Evolutionary conservation across 2,329 filamentous ascomycete genomes (phyloP), one percentile per base, ranked within the genome.

Genomic region (Raffaelea ambrosiae): DNA sequence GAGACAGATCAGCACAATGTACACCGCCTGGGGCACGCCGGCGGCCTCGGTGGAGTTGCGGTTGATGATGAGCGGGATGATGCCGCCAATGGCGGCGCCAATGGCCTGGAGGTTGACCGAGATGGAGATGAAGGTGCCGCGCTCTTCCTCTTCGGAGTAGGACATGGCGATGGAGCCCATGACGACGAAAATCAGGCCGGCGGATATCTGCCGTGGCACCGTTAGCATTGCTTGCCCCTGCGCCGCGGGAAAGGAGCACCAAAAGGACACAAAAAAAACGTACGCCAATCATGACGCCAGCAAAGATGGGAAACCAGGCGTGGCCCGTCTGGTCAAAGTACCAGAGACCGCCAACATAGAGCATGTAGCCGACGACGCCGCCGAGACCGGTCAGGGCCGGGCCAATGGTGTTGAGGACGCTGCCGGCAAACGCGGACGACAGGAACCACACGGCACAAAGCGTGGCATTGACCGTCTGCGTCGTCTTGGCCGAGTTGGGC

Each of bases 131-230:
- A 56, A 64, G 11, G 48, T 50, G 1, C 61, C 61, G 44, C 59
- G 58, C 20, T 64, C 59, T 11, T 55, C 49, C 44, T 64, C 62
- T 38, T 64, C 62, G 3, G 62, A 55, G 40, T 64, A 64, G 1
- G 61, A 57, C 21, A 56, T 58, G 14, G 58, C 54, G 43, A 64
- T 60, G 26, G 61, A 64, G 2, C 61, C 61, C 22, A 56, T 58
- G 1, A 57, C 59, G 19, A 63, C 55, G 50, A 62, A 63, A 11
- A 63, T 53, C 36, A 61, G 51, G 11, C 61, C 58, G 2, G 60
- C 57, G 9, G 53, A 55, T 22, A 63, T 55, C n/a, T n/a, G n/a
- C n/a, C n/a, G n/a, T n/a, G n/a, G n/a, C n/a, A n/a, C n/a, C n/a
- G n/a, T n/a, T n/a, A n/a, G n/a, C n/a, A n/a, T n/a, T n/a, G n/a